Conservation (phyloP, 371 early-diverging fungal species). For the Gilbertella persicaria region DNA sequence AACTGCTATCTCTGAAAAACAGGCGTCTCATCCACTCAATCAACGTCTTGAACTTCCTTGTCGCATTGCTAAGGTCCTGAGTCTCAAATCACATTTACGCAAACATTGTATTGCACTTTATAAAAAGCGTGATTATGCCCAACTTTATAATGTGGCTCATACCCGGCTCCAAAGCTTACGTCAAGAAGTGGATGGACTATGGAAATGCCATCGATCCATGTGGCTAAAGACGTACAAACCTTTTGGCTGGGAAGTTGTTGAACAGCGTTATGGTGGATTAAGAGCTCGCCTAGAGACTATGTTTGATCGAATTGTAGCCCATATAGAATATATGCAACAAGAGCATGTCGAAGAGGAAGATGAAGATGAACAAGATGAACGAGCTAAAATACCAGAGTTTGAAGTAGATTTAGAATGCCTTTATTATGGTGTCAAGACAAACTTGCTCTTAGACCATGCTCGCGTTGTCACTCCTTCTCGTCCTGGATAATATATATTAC, state of each 20-base stretch:
- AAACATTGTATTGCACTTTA: slow-evolving; percentile 67
- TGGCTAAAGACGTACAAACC: slow-evolving; percentile 83
- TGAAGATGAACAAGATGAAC: slow-evolving; percentile 36
- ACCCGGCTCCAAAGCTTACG: slow-evolving; percentile 55
- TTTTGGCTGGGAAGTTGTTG: slow-evolving; percentile 85
- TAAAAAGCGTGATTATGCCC: slow-evolving; percentile 50
- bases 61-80: slow-evolving; percentile 65
- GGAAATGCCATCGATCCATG: slow-evolving; percentile 76
- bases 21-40: slow-evolving; percentile 64
- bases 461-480: slow-evolving; percentile 66
- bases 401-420: slow-evolving; percentile 61
- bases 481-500: slow-evolving; percentile 35
- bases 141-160: slow-evolving; percentile 48
- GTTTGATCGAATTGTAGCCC: slow-evolving; percentile 71
- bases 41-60: slow-evolving; percentile 68
- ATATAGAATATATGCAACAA: slow-evolving; percentile 43
- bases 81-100: slow-evolving; percentile 72
- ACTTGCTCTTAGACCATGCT: slow-evolving; percentile 68
- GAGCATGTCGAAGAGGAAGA: slow-evolving; percentile 1
- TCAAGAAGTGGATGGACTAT: slow-evolving; percentile 68
- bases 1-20: slow-evolving; percentile 46
- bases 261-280: slow-evolving; percentile 82
- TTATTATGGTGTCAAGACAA: slow-evolving; percentile 62
- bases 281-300: slow-evolving; percentile 74
- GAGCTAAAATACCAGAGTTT: slow-evolving; percentile 64